Percentiles rank a stretch among this genome's conserved stretches.
Conservation (phyloP, 805 yeast genomes). For the Zygosaccharomyces lentus region DNA sequence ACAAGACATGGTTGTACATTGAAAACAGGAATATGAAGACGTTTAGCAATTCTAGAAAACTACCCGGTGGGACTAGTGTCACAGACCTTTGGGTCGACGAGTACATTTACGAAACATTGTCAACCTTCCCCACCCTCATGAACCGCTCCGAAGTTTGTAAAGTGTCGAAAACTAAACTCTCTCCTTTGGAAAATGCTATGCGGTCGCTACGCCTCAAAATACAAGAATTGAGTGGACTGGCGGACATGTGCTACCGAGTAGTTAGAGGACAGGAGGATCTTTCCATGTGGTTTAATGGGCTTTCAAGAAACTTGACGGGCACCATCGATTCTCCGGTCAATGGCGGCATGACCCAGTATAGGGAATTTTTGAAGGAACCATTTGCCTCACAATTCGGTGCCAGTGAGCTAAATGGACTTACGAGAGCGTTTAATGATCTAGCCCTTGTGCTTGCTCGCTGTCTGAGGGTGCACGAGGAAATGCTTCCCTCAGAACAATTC, state of each 20-base stretch:
- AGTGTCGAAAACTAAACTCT: conserved; percentile 48
- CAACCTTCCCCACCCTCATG: conserved; percentile 84
- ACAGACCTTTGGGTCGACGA: conserved; percentile 87
- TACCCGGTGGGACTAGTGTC: conserved; percentile 69
- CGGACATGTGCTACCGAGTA: conserved; percentile 52
- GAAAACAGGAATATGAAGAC: conserved; percentile 67
- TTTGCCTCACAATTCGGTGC: conserved; percentile 32
- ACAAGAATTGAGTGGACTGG: conserved; percentile 66
- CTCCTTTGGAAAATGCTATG: conserved; percentile 84
- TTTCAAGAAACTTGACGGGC: conserved; percentile 71
- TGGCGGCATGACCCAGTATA: conserved; percentile 85
- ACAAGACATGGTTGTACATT: conserved; percentile 68
- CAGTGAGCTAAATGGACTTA: conserved; percentile 31
- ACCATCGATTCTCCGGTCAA: conserved; percentile 90
- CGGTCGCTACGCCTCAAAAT: conserved; percentile 62
- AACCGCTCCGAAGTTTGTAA: conserved; percentile 68
- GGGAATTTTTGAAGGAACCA: conserved; percentile 50
- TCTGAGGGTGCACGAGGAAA: conserved; percentile 61
- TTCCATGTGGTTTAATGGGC: conserved; percentile 51
- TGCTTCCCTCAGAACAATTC: conserved; percentile 50
- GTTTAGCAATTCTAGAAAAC: conserved; percentile 63
- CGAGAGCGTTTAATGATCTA: conserved; percentile 59
- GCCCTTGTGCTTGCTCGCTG: conserved; percentile 62
- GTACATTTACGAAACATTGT: conserved; percentile 65
- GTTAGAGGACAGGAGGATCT: conserved; percentile 48